Conservation (phyloP, 805 yeast genomes). For the Zygotorulaspora sp. region DNA sequence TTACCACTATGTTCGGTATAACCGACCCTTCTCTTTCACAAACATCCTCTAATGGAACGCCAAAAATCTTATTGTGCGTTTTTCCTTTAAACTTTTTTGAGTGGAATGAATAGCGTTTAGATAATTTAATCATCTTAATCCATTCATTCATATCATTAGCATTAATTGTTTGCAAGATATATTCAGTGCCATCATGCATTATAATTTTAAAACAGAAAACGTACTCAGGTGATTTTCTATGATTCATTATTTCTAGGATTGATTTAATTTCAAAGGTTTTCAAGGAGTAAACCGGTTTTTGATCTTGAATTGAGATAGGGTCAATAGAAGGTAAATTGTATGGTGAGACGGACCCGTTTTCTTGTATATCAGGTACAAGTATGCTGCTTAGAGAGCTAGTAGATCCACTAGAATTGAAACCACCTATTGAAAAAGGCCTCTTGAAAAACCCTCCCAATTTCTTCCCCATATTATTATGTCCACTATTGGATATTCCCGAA, state of each 20-base stretch:
- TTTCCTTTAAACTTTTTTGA: conserved; percentile 39
- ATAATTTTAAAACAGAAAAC: conserved; percentile 39
- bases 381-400: conserved; percentile 25
- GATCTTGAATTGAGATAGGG: conserved; percentile 37
- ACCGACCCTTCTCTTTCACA: conserved; percentile 64
- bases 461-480: conserved; percentile 34
- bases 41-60: conserved; percentile 73
- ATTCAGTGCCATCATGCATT: conserved; percentile 48
- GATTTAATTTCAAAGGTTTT: conserved; percentile 42
- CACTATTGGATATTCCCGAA: conserved; percentile 19
- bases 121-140: conserved; percentile 46
- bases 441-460: conserved; percentile 59
- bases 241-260: conserved; percentile 38
- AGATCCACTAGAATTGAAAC: conserved; percentile 31
- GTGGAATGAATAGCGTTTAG: conserved; percentile 41
- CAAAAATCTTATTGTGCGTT: conserved; percentile 60
- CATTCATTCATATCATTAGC: conserved; percentile 68
- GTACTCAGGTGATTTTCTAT: conserved; percentile 22
- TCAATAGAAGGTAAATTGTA: conserved; percentile 57
- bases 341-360: conserved; percentile 40
- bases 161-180: conserved; percentile 59
- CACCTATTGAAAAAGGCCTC: conserved; percentile 58
- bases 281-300: conserved; percentile 48
- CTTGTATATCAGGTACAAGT: conserved; percentile 36
- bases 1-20: conserved; percentile 63